Conservation (phyloP, 345 rosid genomes). For the Syzygium jambos region DNA sequence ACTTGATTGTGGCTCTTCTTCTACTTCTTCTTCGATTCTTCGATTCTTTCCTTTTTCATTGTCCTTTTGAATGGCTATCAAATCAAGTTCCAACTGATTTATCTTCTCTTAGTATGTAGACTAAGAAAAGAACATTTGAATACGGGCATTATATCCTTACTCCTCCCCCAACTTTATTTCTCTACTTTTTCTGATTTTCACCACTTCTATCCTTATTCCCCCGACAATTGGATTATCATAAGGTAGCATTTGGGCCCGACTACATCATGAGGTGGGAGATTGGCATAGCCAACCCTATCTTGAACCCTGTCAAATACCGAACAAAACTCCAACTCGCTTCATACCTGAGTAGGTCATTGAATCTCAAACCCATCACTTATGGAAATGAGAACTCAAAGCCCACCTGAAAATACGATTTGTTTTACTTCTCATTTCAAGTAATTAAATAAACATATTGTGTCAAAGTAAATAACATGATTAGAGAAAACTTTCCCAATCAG, state of each 20-base stretch:
- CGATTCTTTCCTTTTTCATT: not conserved
- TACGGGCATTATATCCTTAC: not conserved
- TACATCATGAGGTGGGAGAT: not conserved
- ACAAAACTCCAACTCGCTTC: too few species aligned
- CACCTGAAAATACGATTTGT: not conserved
- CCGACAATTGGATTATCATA: not conserved
- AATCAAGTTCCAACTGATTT: not conserved
- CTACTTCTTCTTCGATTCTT: not conserved
- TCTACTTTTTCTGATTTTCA: not conserved
- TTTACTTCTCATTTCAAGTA: not conserved
- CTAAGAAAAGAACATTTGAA: not conserved
- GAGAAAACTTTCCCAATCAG: accelerated
- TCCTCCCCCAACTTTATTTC: not conserved
- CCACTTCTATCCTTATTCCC: not conserved
- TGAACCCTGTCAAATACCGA: too few species aligned
- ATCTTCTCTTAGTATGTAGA: not conserved
- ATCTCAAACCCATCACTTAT: not conserved
- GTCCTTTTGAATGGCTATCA: not conserved
- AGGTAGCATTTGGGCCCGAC: not conserved
- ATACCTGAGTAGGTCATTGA: too few species aligned
- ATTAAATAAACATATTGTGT: not conserved
- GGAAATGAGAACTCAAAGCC: not conserved
- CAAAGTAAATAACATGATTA: not conserved
- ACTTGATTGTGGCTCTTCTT: not conserved
- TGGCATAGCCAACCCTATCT: too few species aligned